Evolutionary conservation across 495 filamentous ascomycete species (phyloP).

Genomic region (Achaetomiella virescens): DNA sequence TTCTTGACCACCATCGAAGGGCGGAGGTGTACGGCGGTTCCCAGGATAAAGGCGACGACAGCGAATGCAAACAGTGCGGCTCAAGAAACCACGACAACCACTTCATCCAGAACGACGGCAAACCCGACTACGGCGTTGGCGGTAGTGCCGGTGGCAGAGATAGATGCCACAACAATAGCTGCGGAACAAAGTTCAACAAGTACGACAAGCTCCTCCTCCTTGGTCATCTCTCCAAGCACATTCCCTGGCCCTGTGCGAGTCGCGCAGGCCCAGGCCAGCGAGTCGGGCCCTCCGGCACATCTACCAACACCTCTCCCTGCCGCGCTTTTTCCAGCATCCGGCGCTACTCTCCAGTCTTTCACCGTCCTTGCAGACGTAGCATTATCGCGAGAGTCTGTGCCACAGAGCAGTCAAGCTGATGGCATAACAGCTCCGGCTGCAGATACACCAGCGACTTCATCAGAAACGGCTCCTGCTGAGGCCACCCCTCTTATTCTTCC

Average conservation of each 20-base stretch:
- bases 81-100: constrained; percentile 9
- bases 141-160: constrained; percentile 8
- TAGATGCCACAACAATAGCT: constrained; percentile 9
- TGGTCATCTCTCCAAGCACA: constrained; percentile 12
- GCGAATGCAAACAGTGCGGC: constrained; percentile 9
- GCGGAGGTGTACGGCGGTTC: constrained; percentile 44
- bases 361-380: constrained; percentile 18
- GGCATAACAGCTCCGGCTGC: constrained; percentile 26
- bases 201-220: constrained; percentile 33
- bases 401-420: constrained; percentile 31
- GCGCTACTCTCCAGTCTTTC: constrained; percentile 22
- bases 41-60: constrained; percentile 23
- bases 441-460: constrained; percentile 14
- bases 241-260: constrained; percentile 11
- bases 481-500: constrained; percentile 16
- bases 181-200: constrained; percentile 22
- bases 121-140: constrained; percentile 11
- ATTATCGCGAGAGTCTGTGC: constrained; percentile 19
- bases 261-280: constrained; percentile 14
- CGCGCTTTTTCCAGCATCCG: constrained; percentile 9
- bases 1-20: constrained; percentile 41
- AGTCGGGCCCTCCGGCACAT: background rate
- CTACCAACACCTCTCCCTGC: constrained; percentile 11
- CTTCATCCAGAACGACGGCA: constrained; percentile 9
- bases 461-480: constrained; percentile 11